Evolutionary conservation across 2,329 filamentous ascomycete genomes (phyloP).

Genomic region (Metarhizium humberi): DNA sequence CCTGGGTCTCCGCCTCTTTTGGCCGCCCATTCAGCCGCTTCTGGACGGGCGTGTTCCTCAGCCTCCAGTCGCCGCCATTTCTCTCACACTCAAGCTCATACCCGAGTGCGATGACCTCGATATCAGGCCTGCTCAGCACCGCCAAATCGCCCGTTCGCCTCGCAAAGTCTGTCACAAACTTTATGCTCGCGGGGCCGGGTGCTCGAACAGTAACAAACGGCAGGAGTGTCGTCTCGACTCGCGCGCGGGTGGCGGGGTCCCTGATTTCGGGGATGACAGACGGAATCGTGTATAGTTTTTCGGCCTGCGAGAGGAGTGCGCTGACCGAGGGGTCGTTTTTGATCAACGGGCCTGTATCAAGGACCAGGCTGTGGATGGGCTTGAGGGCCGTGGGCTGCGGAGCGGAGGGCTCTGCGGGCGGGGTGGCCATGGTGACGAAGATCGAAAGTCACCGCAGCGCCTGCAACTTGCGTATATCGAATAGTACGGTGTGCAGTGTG

Average conservation of each 20-base stretch:
- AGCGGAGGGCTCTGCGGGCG: slow-evolving; percentile 4
- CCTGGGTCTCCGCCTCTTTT: not conserved
- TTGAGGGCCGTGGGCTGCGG: slow-evolving; percentile 33
- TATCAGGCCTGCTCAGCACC: slow-evolving; percentile 80
- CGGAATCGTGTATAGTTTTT: slow-evolving; percentile 73
- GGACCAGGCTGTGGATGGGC: slow-evolving; percentile 70
- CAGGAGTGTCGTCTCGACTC: slow-evolving; percentile 74
- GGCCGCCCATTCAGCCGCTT: slow-evolving; percentile 63
- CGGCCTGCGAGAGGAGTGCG: slow-evolving; percentile 67
- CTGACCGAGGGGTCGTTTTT: slow-evolving; percentile 85
- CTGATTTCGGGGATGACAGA: slow-evolving; percentile 82
- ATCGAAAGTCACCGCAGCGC: not conserved
- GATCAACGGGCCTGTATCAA: slow-evolving; percentile 89
- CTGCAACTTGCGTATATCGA: not conserved
- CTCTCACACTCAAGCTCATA: slow-evolving; percentile 93
- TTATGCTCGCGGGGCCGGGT: slow-evolving; percentile 68
- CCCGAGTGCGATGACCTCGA: slow-evolving; percentile 79
- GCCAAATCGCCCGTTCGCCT: slow-evolving; percentile 80
- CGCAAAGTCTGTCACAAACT: slow-evolving; percentile 75
- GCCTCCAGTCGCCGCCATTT: slow-evolving; percentile 80
- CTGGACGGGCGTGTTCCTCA: slow-evolving; percentile 71
- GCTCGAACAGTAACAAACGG: slow-evolving; percentile 75
- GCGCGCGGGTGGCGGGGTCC: slow-evolving; percentile 68
- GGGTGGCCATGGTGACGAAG: slow-evolving; percentile 1
- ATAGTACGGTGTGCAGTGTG: not conserved